Conservation (phyloP, 805 yeast species). For the Starmerella potacharoeniae region DNA sequence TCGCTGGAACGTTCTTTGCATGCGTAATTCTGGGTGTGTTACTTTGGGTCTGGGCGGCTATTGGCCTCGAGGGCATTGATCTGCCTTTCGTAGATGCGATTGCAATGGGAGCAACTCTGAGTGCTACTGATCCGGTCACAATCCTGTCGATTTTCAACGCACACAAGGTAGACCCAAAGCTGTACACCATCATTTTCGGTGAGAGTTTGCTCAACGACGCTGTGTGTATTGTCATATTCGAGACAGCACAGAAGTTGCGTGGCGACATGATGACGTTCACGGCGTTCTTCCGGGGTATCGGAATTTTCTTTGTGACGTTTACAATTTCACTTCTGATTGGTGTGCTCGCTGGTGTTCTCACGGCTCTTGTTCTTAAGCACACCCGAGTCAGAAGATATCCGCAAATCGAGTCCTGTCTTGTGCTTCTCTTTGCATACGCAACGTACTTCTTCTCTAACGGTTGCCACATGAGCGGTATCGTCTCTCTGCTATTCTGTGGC, state of each 20-base stretch:
- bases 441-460: conserved; percentile 97
- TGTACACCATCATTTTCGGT: conserved; percentile 94
- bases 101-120: conserved; percentile 93
- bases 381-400: conserved; percentile 89
- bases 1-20: conserved; percentile 91
- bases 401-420: conserved; percentile 92
- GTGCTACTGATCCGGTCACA: conserved; percentile 98
- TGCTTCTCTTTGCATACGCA: conserved; percentile 81
- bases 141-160: conserved; percentile 92
- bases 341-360: conserved; percentile 70
- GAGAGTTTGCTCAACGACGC: conserved; percentile 94
- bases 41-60: conserved; percentile 75
- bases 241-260: conserved; percentile 92
- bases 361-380: conserved; percentile 83
- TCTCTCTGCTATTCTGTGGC: conserved; percentile 87
- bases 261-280: conserved; percentile 63
- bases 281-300: conserved; percentile 73
- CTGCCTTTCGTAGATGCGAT: conserved; percentile 94
- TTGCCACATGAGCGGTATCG: conserved; percentile 98
- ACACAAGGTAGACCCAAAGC: conserved; percentile 93
- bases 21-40: conserved; percentile 85
- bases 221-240: conserved; percentile 96
- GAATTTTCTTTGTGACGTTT: conserved; percentile 85
- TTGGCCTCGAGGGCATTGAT: conserved; percentile 79
- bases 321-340: conserved; percentile 87